A percentile compares a stretch with the other conserved stretches of the same genome.
These are phyloP conservation scores for Fusarium sp. DNA, from an alignment of 2,329 filamentous ascomycete genomes.

Conservation along the genomic window DNA sequence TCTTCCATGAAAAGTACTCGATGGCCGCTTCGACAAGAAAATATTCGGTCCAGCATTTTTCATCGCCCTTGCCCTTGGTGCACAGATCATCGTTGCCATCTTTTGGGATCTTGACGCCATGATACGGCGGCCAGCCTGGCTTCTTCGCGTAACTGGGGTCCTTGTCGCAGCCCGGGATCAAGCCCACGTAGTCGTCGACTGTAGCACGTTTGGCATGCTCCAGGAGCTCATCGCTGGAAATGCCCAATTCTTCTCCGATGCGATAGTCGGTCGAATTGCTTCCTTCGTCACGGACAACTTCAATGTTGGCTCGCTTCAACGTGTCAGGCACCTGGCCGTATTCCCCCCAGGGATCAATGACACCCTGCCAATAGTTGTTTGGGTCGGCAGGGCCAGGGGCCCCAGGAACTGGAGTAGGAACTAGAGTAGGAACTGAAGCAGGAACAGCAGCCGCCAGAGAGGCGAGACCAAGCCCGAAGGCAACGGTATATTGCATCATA, in stretches of 20 bases:
- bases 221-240: neutral
- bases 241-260: neutral
- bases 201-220: constrained; percentile 9
- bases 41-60: neutral
- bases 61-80: neutral
- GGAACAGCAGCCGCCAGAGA: constrained; percentile 11
- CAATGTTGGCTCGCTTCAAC: constrained; percentile 3
- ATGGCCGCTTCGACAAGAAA: neutral
- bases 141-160: neutral
- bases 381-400: neutral
- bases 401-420: neutral
- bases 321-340: constrained; percentile 3
- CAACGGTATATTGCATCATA: constrained; percentile 8
- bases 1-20: constrained; percentile 7
- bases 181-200: neutral
- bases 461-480: constrained; percentile 9
- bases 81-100: constrained; percentile 2
- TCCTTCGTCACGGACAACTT: neutral
- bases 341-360: constrained; percentile 6
- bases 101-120: neutral
- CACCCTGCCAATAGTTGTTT: neutral
- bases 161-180: neutral
- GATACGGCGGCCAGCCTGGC: constrained; percentile 1
- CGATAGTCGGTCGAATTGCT: no score
- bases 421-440: no score